A percentile compares a stretch with the other conserved stretches of the same genome.
phyloP scores from a whole-genome alignment of 1,139 yeast species.

The Blastobotrys malaysiensis region DNA sequence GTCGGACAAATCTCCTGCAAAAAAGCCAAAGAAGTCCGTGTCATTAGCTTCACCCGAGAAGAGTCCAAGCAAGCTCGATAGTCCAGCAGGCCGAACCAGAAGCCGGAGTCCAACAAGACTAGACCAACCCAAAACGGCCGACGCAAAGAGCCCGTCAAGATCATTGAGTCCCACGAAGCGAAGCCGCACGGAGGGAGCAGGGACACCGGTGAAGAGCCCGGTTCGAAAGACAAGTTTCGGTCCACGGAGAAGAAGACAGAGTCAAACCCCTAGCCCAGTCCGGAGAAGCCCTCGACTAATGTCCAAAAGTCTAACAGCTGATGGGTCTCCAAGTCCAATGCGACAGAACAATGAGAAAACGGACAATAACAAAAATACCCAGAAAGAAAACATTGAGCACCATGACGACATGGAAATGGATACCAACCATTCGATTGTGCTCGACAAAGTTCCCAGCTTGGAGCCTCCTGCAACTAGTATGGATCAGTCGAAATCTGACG shows the following conservation, averaged over 20 bases:
- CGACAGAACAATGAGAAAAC: not conserved
- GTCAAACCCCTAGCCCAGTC: not conserved
- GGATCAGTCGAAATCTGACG: constrained; percentile 1
- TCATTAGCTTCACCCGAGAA: not conserved
- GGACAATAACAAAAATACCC: not conserved
- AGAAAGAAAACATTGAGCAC: not conserved
- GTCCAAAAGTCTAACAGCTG: not conserved
- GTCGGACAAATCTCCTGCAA: not conserved
- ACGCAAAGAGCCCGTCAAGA: not conserved
- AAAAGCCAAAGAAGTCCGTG: not conserved
- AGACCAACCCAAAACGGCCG: not conserved
- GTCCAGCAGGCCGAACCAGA: not conserved
- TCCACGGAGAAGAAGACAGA: not conserved
- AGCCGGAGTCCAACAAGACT: not conserved
- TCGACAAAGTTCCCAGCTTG: not conserved
- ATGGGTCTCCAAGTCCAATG: not conserved
- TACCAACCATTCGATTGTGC: not conserved
- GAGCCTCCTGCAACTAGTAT: not conserved
- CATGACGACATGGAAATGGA: constrained; percentile 7
- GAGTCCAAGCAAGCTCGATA: not conserved
- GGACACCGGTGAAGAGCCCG: not conserved
- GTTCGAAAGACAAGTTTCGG: not conserved
- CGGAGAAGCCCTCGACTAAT: not conserved
- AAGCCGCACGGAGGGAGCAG: not conserved
- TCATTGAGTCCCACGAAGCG: not conserved